Evolutionary conservation across 805 yeast species (phyloP).

Genomic region (Tetrapisispora nanseiensis): DNA sequence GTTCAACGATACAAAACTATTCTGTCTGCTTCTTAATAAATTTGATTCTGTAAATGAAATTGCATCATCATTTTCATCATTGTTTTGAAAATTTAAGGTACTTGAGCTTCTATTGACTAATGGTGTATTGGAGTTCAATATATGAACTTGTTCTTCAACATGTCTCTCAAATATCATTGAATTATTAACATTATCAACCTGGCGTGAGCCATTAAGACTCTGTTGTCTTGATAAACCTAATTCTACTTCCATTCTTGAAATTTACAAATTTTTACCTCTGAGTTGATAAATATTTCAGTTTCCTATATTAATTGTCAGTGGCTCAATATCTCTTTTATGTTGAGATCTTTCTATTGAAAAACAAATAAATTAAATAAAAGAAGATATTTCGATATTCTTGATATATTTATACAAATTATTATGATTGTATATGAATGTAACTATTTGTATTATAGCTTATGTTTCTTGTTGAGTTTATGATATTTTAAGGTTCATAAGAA

Average conservation of each 20-base stretch:
- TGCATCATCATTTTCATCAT: constrained; percentile 1
- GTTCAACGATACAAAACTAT: neutral
- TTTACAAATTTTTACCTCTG: too few relatives aligned
- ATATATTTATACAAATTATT: too few relatives aligned
- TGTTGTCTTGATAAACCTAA: neutral
- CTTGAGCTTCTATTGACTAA: neutral
- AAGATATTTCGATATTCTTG: too few relatives aligned
- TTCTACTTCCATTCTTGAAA: neutral
- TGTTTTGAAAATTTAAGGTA: neutral
- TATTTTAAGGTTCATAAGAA: too few relatives aligned
- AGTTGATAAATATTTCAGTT: too few relatives aligned
- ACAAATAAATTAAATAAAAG: too few relatives aligned
- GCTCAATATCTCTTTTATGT: too few relatives aligned
- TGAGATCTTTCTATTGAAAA: too few relatives aligned
- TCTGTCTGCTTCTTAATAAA: constrained; percentile 2
- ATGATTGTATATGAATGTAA: too few relatives aligned
- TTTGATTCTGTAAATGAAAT: neutral
- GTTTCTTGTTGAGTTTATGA: too few relatives aligned
- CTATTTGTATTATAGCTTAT: too few relatives aligned
- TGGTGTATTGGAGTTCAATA: neutral
- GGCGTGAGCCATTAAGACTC: neutral
- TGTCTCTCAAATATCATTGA: constrained; percentile 57
- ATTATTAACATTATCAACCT: constrained; percentile 10
- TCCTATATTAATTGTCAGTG: too few relatives aligned
- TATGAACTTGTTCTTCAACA: constrained; percentile 45